Conservation (phyloP, 352 stramenopile species). For the Phytophthora nicotianae region DNA sequence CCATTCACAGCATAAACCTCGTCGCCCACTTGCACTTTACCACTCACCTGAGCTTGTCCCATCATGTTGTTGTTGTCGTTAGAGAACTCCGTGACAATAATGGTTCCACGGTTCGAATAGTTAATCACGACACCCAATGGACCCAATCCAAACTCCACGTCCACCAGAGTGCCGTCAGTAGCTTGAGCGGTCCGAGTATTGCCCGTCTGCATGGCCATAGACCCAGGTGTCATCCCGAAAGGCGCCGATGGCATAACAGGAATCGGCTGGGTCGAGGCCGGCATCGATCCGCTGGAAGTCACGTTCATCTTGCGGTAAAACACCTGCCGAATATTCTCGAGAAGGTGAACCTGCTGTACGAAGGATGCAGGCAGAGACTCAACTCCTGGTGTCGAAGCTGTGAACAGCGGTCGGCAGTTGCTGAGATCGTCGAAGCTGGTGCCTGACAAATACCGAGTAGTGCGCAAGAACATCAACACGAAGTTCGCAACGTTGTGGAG, state of each 20-base stretch:
- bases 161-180: slow-evolving; percentile 44
- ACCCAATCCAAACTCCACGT: slow-evolving; percentile 73
- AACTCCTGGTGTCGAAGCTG: slow-evolving; percentile 41
- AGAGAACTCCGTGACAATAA: slow-evolving; percentile 86
- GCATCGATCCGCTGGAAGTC: slow-evolving; percentile 3
- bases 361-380: slow-evolving; percentile 73
- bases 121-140: slow-evolving; percentile 87
- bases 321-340: slow-evolving; percentile 66
- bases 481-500: slow-evolving; percentile 82
- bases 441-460: slow-evolving; percentile 60
- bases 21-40: slow-evolving; percentile 74
- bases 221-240: slow-evolving; percentile 19
- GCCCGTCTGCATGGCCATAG: slow-evolving; percentile 10
- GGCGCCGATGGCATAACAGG: slow-evolving; percentile 16
- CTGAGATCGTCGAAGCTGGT: slow-evolving; percentile 68
- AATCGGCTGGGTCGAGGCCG: slow-evolving; percentile 15
- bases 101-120: slow-evolving; percentile 69
- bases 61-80: slow-evolving; percentile 68
- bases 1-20: slow-evolving; percentile 84
- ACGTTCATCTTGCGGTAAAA: slow-evolving; percentile 38
- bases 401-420: slow-evolving; percentile 61
- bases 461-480: slow-evolving; percentile 73
- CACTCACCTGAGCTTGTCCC: slow-evolving; percentile 74
- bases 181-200: slow-evolving; percentile 17
- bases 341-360: slow-evolving; percentile 68